Conservation (phyloP, 192 early-diverging fungal genomes). For the Backusella tuberculispora region DNA sequence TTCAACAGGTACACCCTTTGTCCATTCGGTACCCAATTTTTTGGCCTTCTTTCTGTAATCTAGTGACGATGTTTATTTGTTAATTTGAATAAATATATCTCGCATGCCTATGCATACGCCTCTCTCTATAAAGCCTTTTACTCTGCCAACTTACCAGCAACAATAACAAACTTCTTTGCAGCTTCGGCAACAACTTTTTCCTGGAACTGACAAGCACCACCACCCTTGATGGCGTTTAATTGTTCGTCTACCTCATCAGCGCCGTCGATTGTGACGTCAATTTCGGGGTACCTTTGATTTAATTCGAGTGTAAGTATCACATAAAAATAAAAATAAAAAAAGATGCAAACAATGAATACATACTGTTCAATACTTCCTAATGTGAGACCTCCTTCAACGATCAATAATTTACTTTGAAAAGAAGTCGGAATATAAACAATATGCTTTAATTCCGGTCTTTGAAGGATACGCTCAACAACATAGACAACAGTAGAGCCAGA, state of each 20-base stretch:
- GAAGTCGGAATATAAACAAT: constrained; percentile 90
- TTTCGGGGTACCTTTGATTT: constrained; percentile 59
- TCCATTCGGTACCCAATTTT: constrained; percentile 80
- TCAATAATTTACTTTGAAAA: constrained; percentile 89
- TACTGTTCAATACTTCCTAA: constrained; percentile 80
- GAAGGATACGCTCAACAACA: constrained; percentile 78
- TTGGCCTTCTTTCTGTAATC: constrained; percentile 79
- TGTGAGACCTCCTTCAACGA: constrained; percentile 80
- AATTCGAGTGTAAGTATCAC: no score
- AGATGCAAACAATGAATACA: constrained; percentile 24
- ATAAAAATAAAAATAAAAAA: no score
- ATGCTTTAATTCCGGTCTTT: constrained; percentile 65
- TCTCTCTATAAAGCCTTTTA: neutral
- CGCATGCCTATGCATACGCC: neutral
- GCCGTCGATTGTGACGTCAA: constrained; percentile 93
- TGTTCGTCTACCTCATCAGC: constrained; percentile 85
- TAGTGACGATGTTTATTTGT: neutral
- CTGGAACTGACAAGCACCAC: constrained; percentile 91
- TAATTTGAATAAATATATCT: neutral
- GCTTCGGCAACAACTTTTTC: constrained; percentile 92
- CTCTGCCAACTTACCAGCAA: constrained; percentile 57
- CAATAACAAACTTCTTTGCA: constrained; percentile 81
- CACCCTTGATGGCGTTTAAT: constrained; percentile 95
- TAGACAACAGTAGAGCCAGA: constrained; percentile 88
- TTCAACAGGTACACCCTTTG: constrained; percentile 88